Percentiles rank a stretch among this genome's conserved stretches.
These are phyloP conservation scores for Scutellaria minor DNA, from an alignment of 257 asterid genomes.

Conservation along the genomic window DNA sequence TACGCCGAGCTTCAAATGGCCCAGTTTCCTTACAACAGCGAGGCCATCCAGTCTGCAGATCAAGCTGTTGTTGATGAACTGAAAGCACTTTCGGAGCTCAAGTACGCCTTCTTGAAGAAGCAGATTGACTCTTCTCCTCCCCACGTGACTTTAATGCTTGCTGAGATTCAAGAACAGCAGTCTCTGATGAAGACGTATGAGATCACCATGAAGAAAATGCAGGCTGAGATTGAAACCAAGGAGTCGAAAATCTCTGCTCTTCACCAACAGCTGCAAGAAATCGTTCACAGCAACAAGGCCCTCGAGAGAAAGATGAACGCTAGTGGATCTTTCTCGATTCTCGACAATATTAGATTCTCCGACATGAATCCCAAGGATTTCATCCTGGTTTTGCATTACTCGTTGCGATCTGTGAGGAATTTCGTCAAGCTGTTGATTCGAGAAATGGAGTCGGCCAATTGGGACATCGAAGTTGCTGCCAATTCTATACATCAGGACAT, in stretches of 20 bases:
- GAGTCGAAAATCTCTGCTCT: slow-evolving; percentile 43
- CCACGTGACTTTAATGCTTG: slow-evolving; percentile 84
- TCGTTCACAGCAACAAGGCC: slow-evolving; percentile 46
- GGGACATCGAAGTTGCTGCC: slow-evolving; percentile 90
- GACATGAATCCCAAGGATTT: slow-evolving; percentile 61
- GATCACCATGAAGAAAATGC: slow-evolving; percentile 95
- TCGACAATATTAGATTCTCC: slow-evolving; percentile 64
- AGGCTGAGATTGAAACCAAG: slow-evolving; percentile 63
- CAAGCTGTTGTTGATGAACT: slow-evolving; percentile 85
- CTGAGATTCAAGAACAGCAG: slow-evolving; percentile 97
- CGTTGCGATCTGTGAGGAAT: slow-evolving; percentile 67
- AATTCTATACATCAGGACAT: slow-evolving; percentile 56
- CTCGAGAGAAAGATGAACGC: slow-evolving; percentile 73
- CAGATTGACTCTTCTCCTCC: slow-evolving; percentile 87
- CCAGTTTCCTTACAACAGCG: slow-evolving; percentile 84
- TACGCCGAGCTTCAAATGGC: slow-evolving; percentile 96
- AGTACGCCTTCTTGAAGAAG: slow-evolving; percentile 64
- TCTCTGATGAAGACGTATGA: slow-evolving; percentile 90
- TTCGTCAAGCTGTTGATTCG: slow-evolving; percentile 70
- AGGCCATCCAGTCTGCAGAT: slow-evolving; percentile 79
- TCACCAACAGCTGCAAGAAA: slow-evolving; percentile 40
- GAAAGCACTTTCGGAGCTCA: slow-evolving; percentile 78
- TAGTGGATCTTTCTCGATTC: slow-evolving; percentile 77
- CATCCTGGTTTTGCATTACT: slow-evolving; percentile 63
- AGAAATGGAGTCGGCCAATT: slow-evolving; percentile 78